Evolutionary conservation across 129 eudicot genomes (phyloP), one percentile per base, ranked within the genome.

Genomic region (Daucus carota): DNA sequence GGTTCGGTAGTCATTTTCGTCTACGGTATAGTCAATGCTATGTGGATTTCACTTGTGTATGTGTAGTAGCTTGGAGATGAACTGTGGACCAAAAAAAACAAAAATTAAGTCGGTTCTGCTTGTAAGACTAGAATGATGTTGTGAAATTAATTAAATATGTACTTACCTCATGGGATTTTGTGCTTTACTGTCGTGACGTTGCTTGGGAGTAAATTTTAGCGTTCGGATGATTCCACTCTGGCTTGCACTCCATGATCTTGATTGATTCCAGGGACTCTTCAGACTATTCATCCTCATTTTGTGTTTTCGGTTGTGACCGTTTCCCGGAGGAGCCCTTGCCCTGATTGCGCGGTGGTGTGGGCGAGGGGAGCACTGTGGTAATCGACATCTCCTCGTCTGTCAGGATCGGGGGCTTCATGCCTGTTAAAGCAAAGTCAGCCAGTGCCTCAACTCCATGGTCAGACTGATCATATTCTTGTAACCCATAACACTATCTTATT

Each of bases 391-490:
- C 92, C 13, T 42, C 84, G 0, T 81, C 91, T 0, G 77, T 80
- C 43, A 88, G 73, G 28, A 69, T 83, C 5, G 97, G 97, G 12
- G 93, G 97, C 76, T 88, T 91, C 87, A 85, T 86, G 38, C 97
- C 97, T 31, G 91, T 91, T 14, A 88, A 83, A 18, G 90, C 97
- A 81, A 86, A 91, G 79, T 88, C 92, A 6, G 93, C 97, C 76
- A 88, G 44, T 3, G 81, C 90, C 72, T 85, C 92, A 18, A 91
- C 97, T 74, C 93, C 97, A 43, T 83, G 83, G 47, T 84, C 91
- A 29, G 96, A 91, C 74, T 85, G 93, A 81, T 91, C 96, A 74
- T 91, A 91, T 71, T 88, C 85, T 76, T 91, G 96, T 72, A 91
- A 0, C 57, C n/a, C n/a, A 43, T 71, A 0, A 43, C 8, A 26